These are phyloP conservation scores for Citrus australasica DNA, from an alignment of 345 rosid species.

Conservation along the genomic window DNA sequence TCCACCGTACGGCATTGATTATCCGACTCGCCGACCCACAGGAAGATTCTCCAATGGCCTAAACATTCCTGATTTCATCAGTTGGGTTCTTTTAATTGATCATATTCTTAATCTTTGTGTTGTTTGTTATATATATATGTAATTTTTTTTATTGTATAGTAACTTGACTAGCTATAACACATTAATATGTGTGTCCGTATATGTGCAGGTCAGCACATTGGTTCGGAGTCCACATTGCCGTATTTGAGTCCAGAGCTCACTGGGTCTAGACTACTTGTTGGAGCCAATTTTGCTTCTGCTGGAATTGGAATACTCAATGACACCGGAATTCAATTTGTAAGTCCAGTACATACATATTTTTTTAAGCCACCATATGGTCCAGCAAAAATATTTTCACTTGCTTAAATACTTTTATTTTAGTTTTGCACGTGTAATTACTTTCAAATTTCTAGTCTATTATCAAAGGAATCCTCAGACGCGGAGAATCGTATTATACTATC, in stretches of 20 bases:
- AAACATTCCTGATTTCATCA: conserved; percentile 85
- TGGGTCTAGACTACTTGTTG: conserved; percentile 57
- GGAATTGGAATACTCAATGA: conserved; percentile 93
- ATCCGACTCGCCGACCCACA: conserved; percentile 59
- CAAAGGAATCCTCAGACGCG: neutral
- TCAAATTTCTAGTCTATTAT: too few relatives aligned
- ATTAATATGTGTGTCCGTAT: neutral
- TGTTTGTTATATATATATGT: too few relatives aligned
- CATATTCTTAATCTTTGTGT: neutral
- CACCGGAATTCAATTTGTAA: conserved; percentile 87
- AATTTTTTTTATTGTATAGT: too few relatives aligned
- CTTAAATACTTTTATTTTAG: too few relatives aligned
- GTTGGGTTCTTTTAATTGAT: conserved; percentile 25
- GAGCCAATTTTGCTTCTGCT: conserved; percentile 97
- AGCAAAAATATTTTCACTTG: neutral
- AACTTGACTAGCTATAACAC: neutral
- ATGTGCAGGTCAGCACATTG: conserved; percentile 57
- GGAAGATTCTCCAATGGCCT: conserved; percentile 91
- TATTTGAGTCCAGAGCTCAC: conserved; percentile 67
- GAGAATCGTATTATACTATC: too few relatives aligned
- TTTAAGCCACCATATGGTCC: neutral
- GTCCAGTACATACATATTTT: conserved; percentile 1
- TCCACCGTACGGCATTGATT: conserved; percentile 84
- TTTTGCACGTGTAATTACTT: too few relatives aligned
- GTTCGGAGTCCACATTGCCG: conserved; percentile 66